Base-by-base conservation (phyloP, 495 filamentous ascomycete genomes). In the Margaritispora aquatica region DNA sequence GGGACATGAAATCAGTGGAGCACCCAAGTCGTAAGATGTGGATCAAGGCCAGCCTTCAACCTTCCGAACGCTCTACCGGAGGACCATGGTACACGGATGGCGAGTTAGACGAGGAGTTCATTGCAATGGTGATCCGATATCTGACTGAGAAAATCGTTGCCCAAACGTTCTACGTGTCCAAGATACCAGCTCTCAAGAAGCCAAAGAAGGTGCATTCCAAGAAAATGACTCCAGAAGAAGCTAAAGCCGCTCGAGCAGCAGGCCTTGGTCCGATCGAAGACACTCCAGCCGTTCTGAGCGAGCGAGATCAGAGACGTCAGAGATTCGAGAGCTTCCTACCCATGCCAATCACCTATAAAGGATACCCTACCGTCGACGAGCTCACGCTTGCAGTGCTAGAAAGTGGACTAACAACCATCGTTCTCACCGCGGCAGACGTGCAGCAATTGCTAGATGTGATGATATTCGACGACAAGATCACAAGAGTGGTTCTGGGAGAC, bases 71-170 rank as follows among this genome's bases (percentile, higher is more conserved):
- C 49, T 85, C 92, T 20, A 95, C 91, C 0, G 95, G 94, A 41
- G 94, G 95, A 4, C 86, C 89, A 19, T 98, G 92, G 89, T 97
- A 91, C 65, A 92, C 88, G 21, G 88, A 96, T 52, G 88, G 87
- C 8, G 87, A 88, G 38, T 80, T 97, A 2, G 94, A 98, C 69
- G 82, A 86, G 36, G 86, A 87, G 49, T 92, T 98, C 68, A 91
- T 97, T 66, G 81, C 86, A 22, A 79, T 75, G 29, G 75, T 95
- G 15, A 77, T 85, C 27, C 75, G 78, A 2, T 81, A 87, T 54
- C 80, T 96, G 19, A 84, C 88, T 61, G 80, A 82, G 57, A 87
- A 84, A 53, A 85, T 97, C 58, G 82, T 84, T 64, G 75, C 72
- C 24, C 75, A 79, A 59, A 91, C 85, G 61, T 92, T 88, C 76